These are phyloP conservation scores for Lotus japonicus DNA, from an alignment of 306 rosid genomes.

Conservation along the genomic window DNA sequence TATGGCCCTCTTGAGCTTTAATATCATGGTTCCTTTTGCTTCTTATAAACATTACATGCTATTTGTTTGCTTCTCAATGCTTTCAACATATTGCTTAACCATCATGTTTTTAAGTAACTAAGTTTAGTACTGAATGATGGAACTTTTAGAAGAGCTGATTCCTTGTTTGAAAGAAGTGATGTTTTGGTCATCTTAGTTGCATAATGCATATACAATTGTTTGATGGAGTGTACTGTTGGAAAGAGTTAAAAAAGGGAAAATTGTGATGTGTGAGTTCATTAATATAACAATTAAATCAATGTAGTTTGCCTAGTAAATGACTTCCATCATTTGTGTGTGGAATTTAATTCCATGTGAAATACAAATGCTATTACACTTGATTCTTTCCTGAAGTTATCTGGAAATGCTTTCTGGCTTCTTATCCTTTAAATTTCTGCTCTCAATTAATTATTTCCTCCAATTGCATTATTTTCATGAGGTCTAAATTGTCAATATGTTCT, in stretches of 20 bases:
- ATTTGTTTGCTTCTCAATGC: background rate
- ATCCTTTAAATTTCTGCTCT: too few species aligned
- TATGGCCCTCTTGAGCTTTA: conserved; percentile 30
- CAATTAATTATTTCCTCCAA: background rate
- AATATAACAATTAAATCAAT: background rate
- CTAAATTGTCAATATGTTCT: background rate
- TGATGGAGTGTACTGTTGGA: background rate
- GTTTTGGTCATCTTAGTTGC: background rate
- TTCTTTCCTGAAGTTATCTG: background rate
- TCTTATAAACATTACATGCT: background rate
- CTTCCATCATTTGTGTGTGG: background rate
- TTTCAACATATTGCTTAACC: background rate
- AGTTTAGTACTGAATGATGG: background rate
- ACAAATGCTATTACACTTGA: background rate
- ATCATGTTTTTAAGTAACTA: background rate
- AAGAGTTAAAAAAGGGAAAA: too few species aligned
- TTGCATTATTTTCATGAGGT: background rate
- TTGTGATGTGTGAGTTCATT: too few species aligned
- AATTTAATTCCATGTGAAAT: background rate
- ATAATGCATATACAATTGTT: background rate
- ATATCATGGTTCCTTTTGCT: background rate
- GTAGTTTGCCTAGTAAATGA: background rate
- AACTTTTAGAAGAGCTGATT: too few species aligned
- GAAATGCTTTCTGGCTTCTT: background rate
- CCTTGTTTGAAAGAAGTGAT: too few species aligned